A percentile compares a stretch with the other conserved stretches of the same genome.
Evolutionary conservation across 192 early-diverging fungal genomes (phyloP).

Genomic region (Gaertneriomyces semiglobifer): DNA sequence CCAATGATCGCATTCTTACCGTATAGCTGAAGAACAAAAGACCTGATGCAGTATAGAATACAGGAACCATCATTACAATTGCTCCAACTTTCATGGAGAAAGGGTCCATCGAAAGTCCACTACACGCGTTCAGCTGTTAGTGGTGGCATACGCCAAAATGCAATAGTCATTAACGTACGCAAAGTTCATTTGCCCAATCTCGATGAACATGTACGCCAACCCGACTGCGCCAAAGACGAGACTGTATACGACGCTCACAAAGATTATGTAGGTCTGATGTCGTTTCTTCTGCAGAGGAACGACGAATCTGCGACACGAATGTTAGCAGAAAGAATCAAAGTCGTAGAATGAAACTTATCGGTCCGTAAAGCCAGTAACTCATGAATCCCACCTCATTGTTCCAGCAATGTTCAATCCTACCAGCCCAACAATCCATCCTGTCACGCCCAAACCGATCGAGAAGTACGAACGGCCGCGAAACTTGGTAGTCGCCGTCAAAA

Average conservation of each 20-base stretch:
- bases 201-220: too few relatives aligned
- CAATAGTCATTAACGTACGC: too few relatives aligned
- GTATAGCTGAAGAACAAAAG: not conserved
- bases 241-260: too few relatives aligned
- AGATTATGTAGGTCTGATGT: too few relatives aligned
- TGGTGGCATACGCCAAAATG: too few relatives aligned
- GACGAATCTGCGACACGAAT: too few relatives aligned
- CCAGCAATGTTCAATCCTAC: not conserved
- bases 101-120: not conserved
- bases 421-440: not conserved
- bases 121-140: too few relatives aligned
- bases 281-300: too few relatives aligned
- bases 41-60: not conserved
- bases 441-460: not conserved
- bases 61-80: not conserved
- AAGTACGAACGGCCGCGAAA: too few relatives aligned
- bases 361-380: not conserved
- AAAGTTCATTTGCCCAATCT: too few relatives aligned
- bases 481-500: too few relatives aligned
- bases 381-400: not conserved
- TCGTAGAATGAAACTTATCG: not conserved
- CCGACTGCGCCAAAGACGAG: too few relatives aligned
- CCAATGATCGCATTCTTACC: conserved; percentile 4
- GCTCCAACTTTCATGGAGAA: not conserved
- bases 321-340: not conserved